Conservation (phyloP, 2,329 filamentous ascomycete species). For the Botrytis porri region DNA sequence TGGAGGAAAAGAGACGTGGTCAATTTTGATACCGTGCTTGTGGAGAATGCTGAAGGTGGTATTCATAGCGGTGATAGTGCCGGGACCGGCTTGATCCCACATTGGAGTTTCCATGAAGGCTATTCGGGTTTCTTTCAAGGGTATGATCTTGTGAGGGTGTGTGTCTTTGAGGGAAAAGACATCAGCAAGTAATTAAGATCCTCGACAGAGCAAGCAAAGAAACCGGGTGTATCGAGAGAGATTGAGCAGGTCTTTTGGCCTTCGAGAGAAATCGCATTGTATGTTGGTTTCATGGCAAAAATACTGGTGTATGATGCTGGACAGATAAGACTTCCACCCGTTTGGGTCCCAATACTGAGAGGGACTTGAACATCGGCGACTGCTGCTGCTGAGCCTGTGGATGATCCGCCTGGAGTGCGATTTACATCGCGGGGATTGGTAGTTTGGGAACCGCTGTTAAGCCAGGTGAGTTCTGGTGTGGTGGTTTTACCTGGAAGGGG, state of each 20-base stretch:
- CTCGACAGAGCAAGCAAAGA: too few relatives aligned
- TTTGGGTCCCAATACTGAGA: neutral
- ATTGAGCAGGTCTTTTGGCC: neutral
- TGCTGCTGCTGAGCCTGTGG: neutral
- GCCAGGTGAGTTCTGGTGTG: too few relatives aligned
- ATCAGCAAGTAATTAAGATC: neutral
- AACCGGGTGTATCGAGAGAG: neutral
- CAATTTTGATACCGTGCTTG: neutral
- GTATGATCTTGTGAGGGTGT: neutral
- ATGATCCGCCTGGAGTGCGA: neutral
- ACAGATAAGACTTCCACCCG: neutral
- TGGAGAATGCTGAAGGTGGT: neutral
- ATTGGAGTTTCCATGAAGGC: neutral
- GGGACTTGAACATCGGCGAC: neutral
- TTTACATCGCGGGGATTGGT: neutral
- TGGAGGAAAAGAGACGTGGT: too few relatives aligned
- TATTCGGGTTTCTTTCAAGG: neutral
- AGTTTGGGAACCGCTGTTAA: too few relatives aligned
- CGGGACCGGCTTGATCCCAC: neutral
- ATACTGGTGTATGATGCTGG: neutral
- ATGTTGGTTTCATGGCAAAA: neutral
- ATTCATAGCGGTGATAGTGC: neutral
- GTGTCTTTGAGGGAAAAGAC: neutral
- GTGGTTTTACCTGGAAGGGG: too few relatives aligned
- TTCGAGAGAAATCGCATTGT: neutral